Percentiles rank a stretch among this genome's conserved stretches.
Evolutionary conservation across 139 green algal species (phyloP).

Genomic region (Edaphochlamys debaryana): DNA sequence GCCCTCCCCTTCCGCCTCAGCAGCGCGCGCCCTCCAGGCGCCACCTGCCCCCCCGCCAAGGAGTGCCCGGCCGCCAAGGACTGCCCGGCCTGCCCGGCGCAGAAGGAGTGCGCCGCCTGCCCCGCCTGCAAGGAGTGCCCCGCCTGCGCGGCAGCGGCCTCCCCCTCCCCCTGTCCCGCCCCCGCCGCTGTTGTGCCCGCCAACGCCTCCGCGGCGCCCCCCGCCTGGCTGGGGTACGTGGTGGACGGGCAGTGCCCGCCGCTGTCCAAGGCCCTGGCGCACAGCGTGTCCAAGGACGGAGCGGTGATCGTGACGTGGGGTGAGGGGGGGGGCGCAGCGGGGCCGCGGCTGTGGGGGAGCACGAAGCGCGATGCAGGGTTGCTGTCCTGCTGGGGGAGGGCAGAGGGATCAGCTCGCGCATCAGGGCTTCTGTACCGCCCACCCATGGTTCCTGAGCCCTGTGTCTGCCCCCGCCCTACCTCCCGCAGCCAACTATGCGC

Average conservation of each 20-base stretch:
- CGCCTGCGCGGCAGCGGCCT: background rate
- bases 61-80: background rate
- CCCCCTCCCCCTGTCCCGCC: too few relatives aligned
- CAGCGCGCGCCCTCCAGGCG: background rate
- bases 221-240: conserved; percentile 8
- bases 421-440: too few relatives aligned
- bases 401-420: too few relatives aligned
- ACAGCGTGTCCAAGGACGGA: background rate
- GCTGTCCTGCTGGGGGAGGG: too few relatives aligned
- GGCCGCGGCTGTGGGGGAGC: too few relatives aligned
- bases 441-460: too few relatives aligned
- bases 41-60: too few relatives aligned
- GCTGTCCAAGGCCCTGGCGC: conserved; percentile 18
- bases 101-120: background rate
- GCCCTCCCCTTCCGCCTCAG: too few relatives aligned
- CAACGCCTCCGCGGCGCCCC: background rate
- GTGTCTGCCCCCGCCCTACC: background rate
- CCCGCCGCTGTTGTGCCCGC: too few relatives aligned
- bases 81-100: background rate
- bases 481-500: conserved; percentile 78
- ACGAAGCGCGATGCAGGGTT: too few relatives aligned
- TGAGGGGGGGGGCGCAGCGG: too few relatives aligned
- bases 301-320: conserved; percentile 30
- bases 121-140: conserved; percentile 19
- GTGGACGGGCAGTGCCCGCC: conserved; percentile 18